Evolutionary conservation across 2,329 filamentous ascomycete species (phyloP).

Genomic region (Periconia macrospinosa): DNA sequence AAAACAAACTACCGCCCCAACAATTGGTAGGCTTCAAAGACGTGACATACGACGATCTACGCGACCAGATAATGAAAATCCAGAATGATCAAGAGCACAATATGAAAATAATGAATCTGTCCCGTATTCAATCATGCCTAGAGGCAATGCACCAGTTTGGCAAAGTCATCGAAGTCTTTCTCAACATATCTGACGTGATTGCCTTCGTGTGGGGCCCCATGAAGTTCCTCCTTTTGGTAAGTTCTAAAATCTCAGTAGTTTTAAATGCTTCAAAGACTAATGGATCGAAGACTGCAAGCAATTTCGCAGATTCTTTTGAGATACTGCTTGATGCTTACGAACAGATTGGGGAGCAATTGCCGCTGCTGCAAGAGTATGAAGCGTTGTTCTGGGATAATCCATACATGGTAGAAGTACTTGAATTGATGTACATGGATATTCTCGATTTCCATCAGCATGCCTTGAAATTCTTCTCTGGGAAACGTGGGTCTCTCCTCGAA

Average conservation of each 20-base stretch:
- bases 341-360: conserved; percentile 43
- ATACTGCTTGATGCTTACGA: conserved; percentile 43
- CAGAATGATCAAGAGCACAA: conserved; percentile 19
- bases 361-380: conserved; percentile 38
- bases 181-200: conserved; percentile 34
- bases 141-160: conserved; percentile 44
- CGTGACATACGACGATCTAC: conserved; percentile 18
- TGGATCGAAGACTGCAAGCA: conserved; percentile 26
- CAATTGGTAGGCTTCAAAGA: conserved; percentile 16
- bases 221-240: conserved; percentile 40
- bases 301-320: conserved; percentile 40
- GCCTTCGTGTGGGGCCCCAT: conserved; percentile 43
- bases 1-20: conserved; percentile 12
- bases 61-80: conserved; percentile 13
- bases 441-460: conserved; percentile 44
- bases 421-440: conserved; percentile 42
- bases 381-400: conserved; percentile 28
- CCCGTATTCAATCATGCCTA: conserved; percentile 19
- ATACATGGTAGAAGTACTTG: conserved; percentile 36
- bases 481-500: conserved; percentile 10
- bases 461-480: conserved; percentile 28
- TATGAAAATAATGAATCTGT: conserved; percentile 17
- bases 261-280: neutral
- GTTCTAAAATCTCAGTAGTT: neutral
- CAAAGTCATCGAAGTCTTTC: conserved; percentile 40